Conservation (phyloP, 495 filamentous ascomycete species). For the Ascodesmis nigricans region DNA sequence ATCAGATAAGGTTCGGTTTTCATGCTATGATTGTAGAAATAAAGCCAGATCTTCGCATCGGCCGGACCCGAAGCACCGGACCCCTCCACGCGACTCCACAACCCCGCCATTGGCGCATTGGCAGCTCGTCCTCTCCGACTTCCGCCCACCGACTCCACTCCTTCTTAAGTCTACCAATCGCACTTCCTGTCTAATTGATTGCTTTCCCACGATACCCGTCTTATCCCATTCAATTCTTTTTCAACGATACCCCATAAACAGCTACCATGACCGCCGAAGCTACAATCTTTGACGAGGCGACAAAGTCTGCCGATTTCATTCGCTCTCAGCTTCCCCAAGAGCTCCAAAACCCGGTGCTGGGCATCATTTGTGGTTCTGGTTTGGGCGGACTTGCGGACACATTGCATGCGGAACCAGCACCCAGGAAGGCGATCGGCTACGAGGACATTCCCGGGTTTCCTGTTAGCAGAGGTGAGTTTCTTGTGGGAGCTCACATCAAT, state of each 20-base stretch:
- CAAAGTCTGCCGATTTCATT: constrained; percentile 9
- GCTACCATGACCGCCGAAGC: not conserved
- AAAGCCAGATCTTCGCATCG: not conserved
- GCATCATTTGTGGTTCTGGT: constrained; percentile 55
- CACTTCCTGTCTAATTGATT: no score
- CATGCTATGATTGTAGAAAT: not conserved
- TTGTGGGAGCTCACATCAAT: not conserved
- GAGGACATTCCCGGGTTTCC: constrained; percentile 44
- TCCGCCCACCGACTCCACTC: not conserved
- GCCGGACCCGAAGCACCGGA: constrained; percentile 4
- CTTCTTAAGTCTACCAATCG: no score
- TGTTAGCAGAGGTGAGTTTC: constrained; percentile 34
- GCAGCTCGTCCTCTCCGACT: not conserved
- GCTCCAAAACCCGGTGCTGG: constrained; percentile 35
- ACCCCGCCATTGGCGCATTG: not conserved
- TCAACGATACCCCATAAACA: not conserved
- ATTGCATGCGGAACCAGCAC: constrained; percentile 27
- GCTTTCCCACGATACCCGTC: not conserved
- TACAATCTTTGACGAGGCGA: constrained; percentile 10
- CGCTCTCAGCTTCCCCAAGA: constrained; percentile 23
- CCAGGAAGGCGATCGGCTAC: constrained; percentile 37
- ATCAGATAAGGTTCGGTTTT: constrained; percentile 5
- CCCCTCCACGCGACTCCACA: not conserved
- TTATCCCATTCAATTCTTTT: not conserved
- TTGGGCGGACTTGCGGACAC: constrained; percentile 42